Evolutionary conservation across 768 basidiomycete genomes (phyloP).

Genomic region (Amanita muscaria): DNA sequence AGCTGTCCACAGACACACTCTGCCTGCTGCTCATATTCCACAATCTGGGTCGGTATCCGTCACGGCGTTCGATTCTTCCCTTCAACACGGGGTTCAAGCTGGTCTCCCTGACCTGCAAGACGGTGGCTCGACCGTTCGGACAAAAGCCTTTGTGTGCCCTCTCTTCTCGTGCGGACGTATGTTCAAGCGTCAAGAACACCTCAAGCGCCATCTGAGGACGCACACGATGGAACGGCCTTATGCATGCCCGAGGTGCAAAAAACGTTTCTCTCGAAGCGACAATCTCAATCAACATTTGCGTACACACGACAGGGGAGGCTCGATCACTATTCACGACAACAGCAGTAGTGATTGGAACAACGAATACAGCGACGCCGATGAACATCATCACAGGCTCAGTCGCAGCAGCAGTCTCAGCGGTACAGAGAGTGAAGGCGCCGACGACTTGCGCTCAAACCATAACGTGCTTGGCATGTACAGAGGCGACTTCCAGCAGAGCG

Average conservation of each 20-base stretch:
- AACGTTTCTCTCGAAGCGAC: constrained; percentile 82
- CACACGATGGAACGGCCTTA: constrained; percentile 88
- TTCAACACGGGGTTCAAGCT: background rate
- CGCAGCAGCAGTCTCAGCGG: constrained; percentile 10
- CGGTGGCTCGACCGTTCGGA: constrained; percentile 28
- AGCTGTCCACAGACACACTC: constrained; percentile 23
- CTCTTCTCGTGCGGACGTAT: constrained; percentile 74
- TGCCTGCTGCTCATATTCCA: constrained; percentile 14
- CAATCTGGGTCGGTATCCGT: constrained; percentile 11
- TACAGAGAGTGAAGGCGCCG: constrained; percentile 6
- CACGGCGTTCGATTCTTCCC: constrained; percentile 13
- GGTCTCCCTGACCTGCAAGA: constrained; percentile 10
- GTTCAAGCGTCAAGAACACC: constrained; percentile 90
- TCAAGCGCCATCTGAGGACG: constrained; percentile 80
- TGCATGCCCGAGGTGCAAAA: constrained; percentile 63
- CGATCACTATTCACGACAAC: constrained; percentile 7
- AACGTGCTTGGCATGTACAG: constrained; percentile 41
- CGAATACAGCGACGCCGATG: constrained; percentile 7
- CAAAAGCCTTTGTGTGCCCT: constrained; percentile 73
- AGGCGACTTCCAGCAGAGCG: constrained; percentile 42
- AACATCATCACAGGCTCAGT: constrained; percentile 2
- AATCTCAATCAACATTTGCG: constrained; percentile 83
- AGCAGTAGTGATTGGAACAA: constrained; percentile 5
- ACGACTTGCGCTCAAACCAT: constrained; percentile 3
- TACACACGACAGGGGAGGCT: constrained; percentile 53